Evolutionary conservation across 352 stramenopile species (phyloP).

Genomic region (Phytophthora crassamura): DNA sequence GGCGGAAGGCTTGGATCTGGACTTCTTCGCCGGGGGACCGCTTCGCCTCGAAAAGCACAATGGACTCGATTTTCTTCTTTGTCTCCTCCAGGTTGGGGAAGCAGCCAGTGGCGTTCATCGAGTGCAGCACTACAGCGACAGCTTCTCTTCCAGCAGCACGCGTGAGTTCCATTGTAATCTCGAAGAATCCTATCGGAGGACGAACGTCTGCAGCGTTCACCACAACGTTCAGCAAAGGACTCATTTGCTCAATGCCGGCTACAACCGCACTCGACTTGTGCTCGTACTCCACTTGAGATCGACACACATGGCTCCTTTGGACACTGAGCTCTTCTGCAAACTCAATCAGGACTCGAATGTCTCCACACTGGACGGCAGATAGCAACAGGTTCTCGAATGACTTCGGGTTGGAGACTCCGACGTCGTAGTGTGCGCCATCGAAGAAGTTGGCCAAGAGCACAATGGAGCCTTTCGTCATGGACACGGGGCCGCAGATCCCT

Average conservation of each 20-base stretch:
- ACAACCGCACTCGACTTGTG: constrained; percentile 49
- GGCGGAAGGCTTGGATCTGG: constrained; percentile 60
- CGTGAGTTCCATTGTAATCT: constrained; percentile 58
- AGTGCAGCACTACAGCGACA: constrained; percentile 57
- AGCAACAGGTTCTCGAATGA: constrained; percentile 72
- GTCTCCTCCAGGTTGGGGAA: constrained; percentile 60
- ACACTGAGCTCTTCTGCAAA: constrained; percentile 46
- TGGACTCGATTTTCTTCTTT: constrained; percentile 60
- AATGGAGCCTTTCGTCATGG: constrained; percentile 21
- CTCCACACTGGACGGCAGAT: constrained; percentile 52
- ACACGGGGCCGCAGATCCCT: neutral
- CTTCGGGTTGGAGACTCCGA: constrained; percentile 40
- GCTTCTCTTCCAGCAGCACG: constrained; percentile 25
- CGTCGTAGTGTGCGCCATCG: constrained; percentile 60
- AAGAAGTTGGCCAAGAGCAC: constrained; percentile 67
- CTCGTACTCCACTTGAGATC: constrained; percentile 60
- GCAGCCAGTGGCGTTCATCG: constrained; percentile 53
- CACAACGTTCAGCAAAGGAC: constrained; percentile 50
- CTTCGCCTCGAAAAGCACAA: constrained; percentile 68
- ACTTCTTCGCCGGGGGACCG: constrained; percentile 69
- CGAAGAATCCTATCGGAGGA: constrained; percentile 51
- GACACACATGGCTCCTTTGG: constrained; percentile 49
- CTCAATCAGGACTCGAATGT: constrained; percentile 57
- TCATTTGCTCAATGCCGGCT: constrained; percentile 54
- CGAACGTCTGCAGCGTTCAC: constrained; percentile 42